These are phyloP conservation scores for Escovopsis sp. DNA, from an alignment of 2,329 filamentous ascomycete genomes.

Conservation along the genomic window DNA sequence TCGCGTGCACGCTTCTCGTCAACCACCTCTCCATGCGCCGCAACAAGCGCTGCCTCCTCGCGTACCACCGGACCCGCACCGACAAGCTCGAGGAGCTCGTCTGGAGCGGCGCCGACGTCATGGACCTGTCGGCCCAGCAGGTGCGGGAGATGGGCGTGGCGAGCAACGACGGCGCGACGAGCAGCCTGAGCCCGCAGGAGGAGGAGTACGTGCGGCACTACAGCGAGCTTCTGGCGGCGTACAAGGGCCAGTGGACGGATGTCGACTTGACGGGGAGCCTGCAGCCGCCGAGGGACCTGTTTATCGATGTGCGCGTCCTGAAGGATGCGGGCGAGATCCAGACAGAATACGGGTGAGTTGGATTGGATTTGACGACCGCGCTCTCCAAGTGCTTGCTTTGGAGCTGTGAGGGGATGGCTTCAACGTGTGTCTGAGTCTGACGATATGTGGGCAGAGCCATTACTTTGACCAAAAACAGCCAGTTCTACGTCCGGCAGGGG, in stretches of 20 bases:
- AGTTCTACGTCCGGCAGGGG: conserved; percentile 90
- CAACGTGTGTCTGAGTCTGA: conserved; percentile 11
- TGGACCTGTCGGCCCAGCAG: conserved; percentile 52
- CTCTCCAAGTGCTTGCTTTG: background rate
- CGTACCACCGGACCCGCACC: conserved; percentile 80
- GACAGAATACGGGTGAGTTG: conserved; percentile 85
- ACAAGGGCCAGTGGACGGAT: conserved; percentile 97
- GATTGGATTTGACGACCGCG: conserved; percentile 6
- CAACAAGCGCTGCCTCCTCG: conserved; percentile 89
- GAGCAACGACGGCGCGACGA: conserved; percentile 39
- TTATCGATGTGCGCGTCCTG: conserved; percentile 89
- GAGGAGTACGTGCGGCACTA: conserved; percentile 93
- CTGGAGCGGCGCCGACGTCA: conserved; percentile 76
- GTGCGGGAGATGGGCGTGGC: conserved; percentile 23
- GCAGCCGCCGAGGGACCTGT: conserved; percentile 86
- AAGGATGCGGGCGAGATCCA: conserved; percentile 98
- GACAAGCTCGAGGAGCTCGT: conserved; percentile 89
- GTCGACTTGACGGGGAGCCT: conserved; percentile 89
- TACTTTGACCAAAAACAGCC: conserved; percentile 92
- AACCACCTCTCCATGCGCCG: conserved; percentile 90
- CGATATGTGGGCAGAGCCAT: conserved; percentile 50
- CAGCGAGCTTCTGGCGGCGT: conserved; percentile 80
- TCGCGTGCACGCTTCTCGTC: conserved; percentile 77
- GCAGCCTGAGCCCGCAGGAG: conserved; percentile 84
- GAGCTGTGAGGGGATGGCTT: background rate